Base-by-base conservation (phyloP, 1,284 basidiomycete genomes). In the Chiua sp. region DNA sequence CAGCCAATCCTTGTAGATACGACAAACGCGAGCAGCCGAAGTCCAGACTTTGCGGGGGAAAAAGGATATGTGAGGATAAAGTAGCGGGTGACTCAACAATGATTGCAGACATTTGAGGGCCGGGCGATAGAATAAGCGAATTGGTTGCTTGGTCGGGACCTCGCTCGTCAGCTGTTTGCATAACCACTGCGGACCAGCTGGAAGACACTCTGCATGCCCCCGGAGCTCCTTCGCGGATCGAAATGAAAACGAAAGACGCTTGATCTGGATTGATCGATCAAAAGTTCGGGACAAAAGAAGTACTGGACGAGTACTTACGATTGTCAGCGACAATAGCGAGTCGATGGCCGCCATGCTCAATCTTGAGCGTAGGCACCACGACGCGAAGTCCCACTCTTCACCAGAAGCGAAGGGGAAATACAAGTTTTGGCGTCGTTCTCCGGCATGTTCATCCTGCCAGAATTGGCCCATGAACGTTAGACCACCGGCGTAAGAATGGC, bases 91-190 rank as follows among this genome's bases (percentile, higher is more conserved):
- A 12, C 32, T 61, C 1, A 63, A n/a, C 2, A 63, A 28, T 1
- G 47, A 15, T 12, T 61, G 39, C 0, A 63, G 1, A 11, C 60
- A 63, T 1, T 63, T 16, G 0, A 63, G n/a, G 0, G 48, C 13
- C 3, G 42, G 47, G 16, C 28, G 11, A 35, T 35, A 35, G 35
- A 35, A 35, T 8, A 35, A 15, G 15, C 35, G 35, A 8, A 35
- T 35, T 15, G 59, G 59, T 20, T 28, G 26, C 35, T 63, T 61
- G 1, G 55, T 60, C 6, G 49, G 53, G 47, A 11, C 18, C 13
- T 52, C 13, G 0, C 12, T 8, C 7, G 26, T 1, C 7, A 63
- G 7, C 4, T 2, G 1, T 51, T 35, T 28, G 10, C 51, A 60
- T 13, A 56, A 28, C 57, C 57, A 61, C 2, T 3, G 18, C 0